Evolutionary conservation across 208 protist species (phyloP).

Genomic region (Borovskyia barvae): DNA sequence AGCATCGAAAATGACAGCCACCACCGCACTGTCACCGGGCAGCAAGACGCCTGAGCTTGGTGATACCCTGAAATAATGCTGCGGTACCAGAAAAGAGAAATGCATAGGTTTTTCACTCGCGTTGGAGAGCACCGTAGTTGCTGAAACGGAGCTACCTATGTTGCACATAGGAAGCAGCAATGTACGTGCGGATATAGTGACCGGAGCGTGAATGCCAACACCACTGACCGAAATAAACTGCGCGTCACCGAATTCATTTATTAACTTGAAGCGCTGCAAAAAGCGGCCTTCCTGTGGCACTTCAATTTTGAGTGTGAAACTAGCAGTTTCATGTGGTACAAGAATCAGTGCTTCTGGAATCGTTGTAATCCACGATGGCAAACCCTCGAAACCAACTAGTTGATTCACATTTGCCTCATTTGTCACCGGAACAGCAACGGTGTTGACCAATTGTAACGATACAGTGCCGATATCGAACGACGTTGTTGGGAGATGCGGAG

Average conservation of each 20-base stretch:
- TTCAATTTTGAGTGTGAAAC: conserved; percentile 19
- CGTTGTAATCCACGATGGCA: conserved; percentile 16
- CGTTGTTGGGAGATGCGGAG: conserved; percentile 4
- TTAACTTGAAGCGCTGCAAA: conserved; percentile 22
- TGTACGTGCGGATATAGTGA: conserved; percentile 20
- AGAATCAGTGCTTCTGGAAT: conserved; percentile 16
- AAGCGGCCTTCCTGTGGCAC: conserved; percentile 25
- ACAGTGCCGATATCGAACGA: conserved; percentile 10
- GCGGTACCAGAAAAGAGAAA: conserved; percentile 16
- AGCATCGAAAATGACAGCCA: conserved; percentile 24
- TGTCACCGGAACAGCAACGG: conserved; percentile 19
- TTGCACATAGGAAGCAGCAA: conserved; percentile 26
- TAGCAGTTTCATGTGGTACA: conserved; percentile 12
- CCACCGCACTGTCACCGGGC: conserved; percentile 24
- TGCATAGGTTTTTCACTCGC: conserved; percentile 12
- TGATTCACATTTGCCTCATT: conserved; percentile 25
- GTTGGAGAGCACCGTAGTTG: conserved; percentile 31
- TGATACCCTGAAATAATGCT: conserved; percentile 23
- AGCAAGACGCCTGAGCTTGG: conserved; percentile 28
- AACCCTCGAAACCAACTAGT: conserved; percentile 20
- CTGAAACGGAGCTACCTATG: conserved; percentile 22
- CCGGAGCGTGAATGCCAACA: conserved; percentile 3
- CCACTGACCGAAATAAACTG: conserved; percentile 19
- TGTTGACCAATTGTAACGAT: conserved; percentile 5
- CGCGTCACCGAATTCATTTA: conserved; percentile 29